A percentile compares a stretch with the other conserved stretches of the same genome.
phyloP scores from a whole-genome alignment of 768 basidiomycete species.

The Inosperma sp. region DNA sequence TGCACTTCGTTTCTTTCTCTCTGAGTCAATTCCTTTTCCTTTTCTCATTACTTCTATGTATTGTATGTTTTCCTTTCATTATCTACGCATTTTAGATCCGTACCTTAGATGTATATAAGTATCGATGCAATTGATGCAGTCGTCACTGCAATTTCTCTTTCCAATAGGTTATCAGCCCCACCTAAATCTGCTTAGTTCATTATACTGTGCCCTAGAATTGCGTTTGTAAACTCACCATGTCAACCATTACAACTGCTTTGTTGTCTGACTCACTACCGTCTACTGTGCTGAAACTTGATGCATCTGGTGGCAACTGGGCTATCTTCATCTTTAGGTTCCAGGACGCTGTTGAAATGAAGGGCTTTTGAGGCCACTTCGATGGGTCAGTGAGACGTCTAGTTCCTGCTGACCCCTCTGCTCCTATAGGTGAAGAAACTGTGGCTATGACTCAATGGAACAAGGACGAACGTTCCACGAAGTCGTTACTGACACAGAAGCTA shows the following conservation, averaged over 20 bases:
- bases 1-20: too few species aligned
- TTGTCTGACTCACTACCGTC: conserved; percentile 22
- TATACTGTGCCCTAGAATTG: too few species aligned
- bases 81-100: too few species aligned
- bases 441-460: conserved; percentile 27
- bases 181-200: too few species aligned
- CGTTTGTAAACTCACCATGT: too few species aligned
- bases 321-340: conserved; percentile 26
- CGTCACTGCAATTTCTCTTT: too few species aligned
- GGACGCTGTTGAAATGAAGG: conserved; percentile 27
- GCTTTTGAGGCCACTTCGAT: conserved; percentile 27
- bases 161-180: too few species aligned
- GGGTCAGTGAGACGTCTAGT: conserved; percentile 17
- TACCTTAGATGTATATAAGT: too few species aligned
- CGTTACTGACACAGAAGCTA: conserved; percentile 27
- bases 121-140: too few species aligned
- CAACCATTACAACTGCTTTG: conserved; percentile 14
- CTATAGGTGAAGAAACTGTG: not conserved
- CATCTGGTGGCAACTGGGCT: conserved; percentile 30
- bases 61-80: too few species aligned
- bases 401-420: not conserved
- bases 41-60: too few species aligned
- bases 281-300: conserved; percentile 30
- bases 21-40: too few species aligned
- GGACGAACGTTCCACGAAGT: conserved; percentile 30